These are phyloP conservation scores for Trypanosoma cruzi DNA, from an alignment of 208 protist species.

Conservation along the genomic window DNA sequence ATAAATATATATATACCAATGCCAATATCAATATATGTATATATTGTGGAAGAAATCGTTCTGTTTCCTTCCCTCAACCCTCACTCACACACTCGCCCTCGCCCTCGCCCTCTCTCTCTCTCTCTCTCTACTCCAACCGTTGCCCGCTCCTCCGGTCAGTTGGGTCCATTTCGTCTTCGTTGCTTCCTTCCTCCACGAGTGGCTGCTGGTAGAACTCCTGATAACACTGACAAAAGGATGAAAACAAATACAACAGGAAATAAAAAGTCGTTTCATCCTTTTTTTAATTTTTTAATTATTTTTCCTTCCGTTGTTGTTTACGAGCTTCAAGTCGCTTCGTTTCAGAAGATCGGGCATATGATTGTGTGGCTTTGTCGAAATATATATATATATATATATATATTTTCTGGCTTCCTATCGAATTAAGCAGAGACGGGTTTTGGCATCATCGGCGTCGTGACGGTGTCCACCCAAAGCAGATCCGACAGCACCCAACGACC, in stretches of 20 bases:
- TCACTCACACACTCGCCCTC: background rate
- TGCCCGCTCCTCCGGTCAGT: too few relatives aligned
- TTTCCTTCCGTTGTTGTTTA: too few relatives aligned
- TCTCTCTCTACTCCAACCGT: background rate
- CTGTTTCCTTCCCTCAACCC: background rate
- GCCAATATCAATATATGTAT: too few relatives aligned
- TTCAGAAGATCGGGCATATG: background rate
- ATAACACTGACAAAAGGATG: background rate
- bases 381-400: too few relatives aligned
- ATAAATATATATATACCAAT: background rate
- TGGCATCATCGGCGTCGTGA: conserved; percentile 9
- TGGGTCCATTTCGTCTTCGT: background rate
- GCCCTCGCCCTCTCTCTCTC: background rate
- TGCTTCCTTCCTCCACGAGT: background rate
- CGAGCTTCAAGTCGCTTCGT: background rate
- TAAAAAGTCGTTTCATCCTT: background rate
- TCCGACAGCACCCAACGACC: conserved; percentile 70
- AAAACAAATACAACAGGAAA: background rate
- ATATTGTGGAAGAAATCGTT: background rate
- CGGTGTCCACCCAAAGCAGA: conserved; percentile 33
- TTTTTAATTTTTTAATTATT: background rate
- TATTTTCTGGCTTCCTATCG: background rate
- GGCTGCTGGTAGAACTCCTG: background rate
- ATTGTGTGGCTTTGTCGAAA: too few relatives aligned
- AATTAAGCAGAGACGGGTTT: background rate